Base-by-base conservation (phyloP, 1,139 yeast genomes). In the Saccharomyces pastorianus region DNA sequence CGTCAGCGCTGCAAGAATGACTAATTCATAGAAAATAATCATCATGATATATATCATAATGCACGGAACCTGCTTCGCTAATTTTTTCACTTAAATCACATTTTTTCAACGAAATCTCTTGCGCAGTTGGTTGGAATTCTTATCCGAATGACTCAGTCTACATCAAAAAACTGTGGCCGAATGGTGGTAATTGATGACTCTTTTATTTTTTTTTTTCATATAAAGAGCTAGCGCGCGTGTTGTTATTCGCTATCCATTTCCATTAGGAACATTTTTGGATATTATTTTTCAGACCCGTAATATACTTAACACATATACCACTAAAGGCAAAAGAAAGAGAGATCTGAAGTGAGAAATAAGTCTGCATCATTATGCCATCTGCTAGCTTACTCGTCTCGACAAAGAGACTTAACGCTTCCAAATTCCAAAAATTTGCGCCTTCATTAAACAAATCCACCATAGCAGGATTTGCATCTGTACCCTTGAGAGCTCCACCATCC, bases 341-440 rank as follows among this genome's bases (percentile, higher is more conserved):
- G 44, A 38, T 38, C 44, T 9, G 23, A 20, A 20, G n/a, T 28
- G 17, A 20, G 23, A 46, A 8, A 23, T 46, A 46, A 11, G 9
- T 11, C 25, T 11, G 14, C 46, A 17, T 20, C 44, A 48, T 13
- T 14, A 63, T 63, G 66, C 63, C 66, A 47, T 60, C 64, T 50
- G 56, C 64, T 34, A 61, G 63, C 48, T 56, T 65, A 46, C 56
- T 65, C 28, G 59, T 59, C 42, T 60, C 68, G 20, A 56, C 65
- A 27, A 64, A 61, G 58, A 60, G 60, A 27, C 49, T 61, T 38
- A 61, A 59, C 27, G 49, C 56, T 31, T 52, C 61, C 6, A 56
- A 62, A 27, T 47, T 61, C 48, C 64, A 59, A 32, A 56, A 56
- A 14, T 51, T 61, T 20, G 51, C 61, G 14, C 57, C 62, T 4